These are phyloP conservation scores for Amniculicola lignicola DNA, from an alignment of 495 filamentous ascomycete species.

Conservation along the genomic window DNA sequence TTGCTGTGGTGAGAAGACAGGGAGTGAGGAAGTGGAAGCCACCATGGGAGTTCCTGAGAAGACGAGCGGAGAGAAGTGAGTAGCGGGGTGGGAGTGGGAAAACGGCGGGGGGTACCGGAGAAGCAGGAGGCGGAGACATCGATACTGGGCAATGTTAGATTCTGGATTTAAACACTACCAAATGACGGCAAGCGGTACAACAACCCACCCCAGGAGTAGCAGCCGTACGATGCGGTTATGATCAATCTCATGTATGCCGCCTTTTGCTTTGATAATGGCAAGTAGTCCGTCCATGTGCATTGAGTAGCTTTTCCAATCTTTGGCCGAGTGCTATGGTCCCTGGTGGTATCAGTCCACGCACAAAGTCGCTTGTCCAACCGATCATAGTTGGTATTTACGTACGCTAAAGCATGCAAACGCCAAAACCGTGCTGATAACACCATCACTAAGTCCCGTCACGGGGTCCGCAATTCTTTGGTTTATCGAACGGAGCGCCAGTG, in stretches of 20 bases:
- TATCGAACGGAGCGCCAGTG: conserved; percentile 5
- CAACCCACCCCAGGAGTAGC: conserved; percentile 9
- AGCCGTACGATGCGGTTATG: conserved; percentile 12
- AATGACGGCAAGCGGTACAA: background rate
- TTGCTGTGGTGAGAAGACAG: background rate
- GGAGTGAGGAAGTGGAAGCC: conserved; percentile 9
- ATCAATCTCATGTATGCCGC: conserved; percentile 7
- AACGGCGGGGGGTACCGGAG: background rate
- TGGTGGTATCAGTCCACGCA: conserved; percentile 1
- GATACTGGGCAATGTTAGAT: too few relatives aligned
- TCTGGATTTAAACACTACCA: background rate
- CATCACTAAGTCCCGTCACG: conserved; percentile 11
- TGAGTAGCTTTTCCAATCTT: conserved; percentile 12
- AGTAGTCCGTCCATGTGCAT: conserved; percentile 14
- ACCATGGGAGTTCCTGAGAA: conserved; percentile 7
- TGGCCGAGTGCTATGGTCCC: conserved; percentile 6
- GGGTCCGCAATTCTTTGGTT: conserved; percentile 10
- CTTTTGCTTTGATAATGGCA: conserved; percentile 16
- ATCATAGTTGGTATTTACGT: background rate
- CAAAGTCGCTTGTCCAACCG: too few relatives aligned
- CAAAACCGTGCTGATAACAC: conserved; percentile 9
- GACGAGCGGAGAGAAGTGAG: conserved; percentile 5
- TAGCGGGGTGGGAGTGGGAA: conserved; percentile 3
- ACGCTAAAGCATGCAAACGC: conserved; percentile 17
- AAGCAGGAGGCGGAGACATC: conserved; percentile 19